Evolutionary conservation across 352 stramenopile genomes (phyloP).

Genomic region (Hyaloperonospora arabidopsidis): DNA sequence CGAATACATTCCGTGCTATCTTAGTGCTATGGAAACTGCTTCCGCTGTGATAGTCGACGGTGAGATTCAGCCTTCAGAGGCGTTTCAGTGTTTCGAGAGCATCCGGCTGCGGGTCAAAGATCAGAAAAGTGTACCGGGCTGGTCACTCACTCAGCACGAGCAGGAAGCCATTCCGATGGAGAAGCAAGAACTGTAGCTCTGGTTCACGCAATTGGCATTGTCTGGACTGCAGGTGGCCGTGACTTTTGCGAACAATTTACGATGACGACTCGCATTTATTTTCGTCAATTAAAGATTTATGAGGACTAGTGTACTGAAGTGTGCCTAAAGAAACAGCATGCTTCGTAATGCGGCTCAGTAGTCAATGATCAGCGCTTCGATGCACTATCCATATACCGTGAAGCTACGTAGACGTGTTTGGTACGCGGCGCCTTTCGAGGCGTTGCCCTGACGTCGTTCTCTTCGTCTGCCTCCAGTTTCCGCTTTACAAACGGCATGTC

Average conservation of each 20-base stretch:
- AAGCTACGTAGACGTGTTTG: constrained; percentile 42
- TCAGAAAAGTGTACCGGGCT: constrained; percentile 68
- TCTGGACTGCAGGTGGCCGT: constrained; percentile 18
- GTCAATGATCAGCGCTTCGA: constrained; percentile 24
- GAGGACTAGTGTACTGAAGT: constrained; percentile 21
- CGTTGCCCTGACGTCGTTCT: constrained; percentile 12
- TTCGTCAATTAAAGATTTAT: constrained; percentile 16
- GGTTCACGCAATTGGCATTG: constrained; percentile 4
- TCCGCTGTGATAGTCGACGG: constrained; percentile 26
- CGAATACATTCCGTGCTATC: constrained; percentile 74
- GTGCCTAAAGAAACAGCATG: constrained; percentile 9
- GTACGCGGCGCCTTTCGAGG: constrained; percentile 27
- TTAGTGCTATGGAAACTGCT: constrained; percentile 26
- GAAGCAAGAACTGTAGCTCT: constrained; percentile 34
- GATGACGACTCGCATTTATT: constrained; percentile 13
- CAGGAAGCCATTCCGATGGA: constrained; percentile 20
- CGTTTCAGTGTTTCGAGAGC: constrained; percentile 66
- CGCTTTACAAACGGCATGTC: constrained; percentile 15
- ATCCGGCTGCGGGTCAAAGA: constrained; percentile 79
- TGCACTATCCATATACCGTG: constrained; percentile 34
- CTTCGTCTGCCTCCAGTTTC: constrained; percentile 14
- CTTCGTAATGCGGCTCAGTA: constrained; percentile 5
- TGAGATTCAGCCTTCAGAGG: constrained; percentile 25
- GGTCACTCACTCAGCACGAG: constrained; percentile 47
- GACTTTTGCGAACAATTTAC: too few species aligned